Evolutionary conservation across 495 filamentous ascomycete genomes (phyloP).

Genomic region (Sordaria brevicollis): DNA sequence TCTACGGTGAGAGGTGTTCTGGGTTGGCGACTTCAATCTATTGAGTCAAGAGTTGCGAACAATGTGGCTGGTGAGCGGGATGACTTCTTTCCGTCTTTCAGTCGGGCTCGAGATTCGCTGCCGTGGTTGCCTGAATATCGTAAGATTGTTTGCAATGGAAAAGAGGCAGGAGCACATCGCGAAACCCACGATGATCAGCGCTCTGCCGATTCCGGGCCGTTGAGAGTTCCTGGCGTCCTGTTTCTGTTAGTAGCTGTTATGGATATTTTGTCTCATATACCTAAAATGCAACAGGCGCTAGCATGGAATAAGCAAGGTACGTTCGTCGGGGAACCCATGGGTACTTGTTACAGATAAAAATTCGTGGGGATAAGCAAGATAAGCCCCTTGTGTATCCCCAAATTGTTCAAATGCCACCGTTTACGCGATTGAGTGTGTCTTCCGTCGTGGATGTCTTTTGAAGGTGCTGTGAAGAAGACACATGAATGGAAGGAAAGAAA

Average conservation of each 20-base stretch:
- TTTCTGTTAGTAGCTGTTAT: neutral
- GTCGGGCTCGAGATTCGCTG: neutral
- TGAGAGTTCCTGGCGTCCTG: neutral
- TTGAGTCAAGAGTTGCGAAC: neutral
- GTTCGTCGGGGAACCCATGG: neutral
- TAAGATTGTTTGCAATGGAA: neutral
- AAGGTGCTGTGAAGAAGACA: neutral
- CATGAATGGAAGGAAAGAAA: too few species aligned
- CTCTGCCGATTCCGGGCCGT: neutral
- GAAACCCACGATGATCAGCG: neutral
- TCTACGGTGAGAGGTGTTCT: neutral
- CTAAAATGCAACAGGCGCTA: neutral
- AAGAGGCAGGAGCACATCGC: neutral
- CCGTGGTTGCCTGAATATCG: neutral
- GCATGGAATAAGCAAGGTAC: neutral
- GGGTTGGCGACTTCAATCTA: neutral
- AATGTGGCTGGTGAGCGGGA: neutral
- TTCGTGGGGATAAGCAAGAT: too few species aligned
- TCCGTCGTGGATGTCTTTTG: neutral
- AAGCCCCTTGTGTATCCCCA: too few species aligned
- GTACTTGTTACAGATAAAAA: neutral
- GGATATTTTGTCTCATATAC: neutral
- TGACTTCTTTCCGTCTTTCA: neutral
- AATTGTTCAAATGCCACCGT: too few species aligned
- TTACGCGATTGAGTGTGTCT: neutral